Percentiles rank a stretch among this genome's conserved stretches.
These are phyloP conservation scores for Beauveria caledonica DNA, from an alignment of 2,329 filamentous ascomycete species.

Conservation along the genomic window DNA sequence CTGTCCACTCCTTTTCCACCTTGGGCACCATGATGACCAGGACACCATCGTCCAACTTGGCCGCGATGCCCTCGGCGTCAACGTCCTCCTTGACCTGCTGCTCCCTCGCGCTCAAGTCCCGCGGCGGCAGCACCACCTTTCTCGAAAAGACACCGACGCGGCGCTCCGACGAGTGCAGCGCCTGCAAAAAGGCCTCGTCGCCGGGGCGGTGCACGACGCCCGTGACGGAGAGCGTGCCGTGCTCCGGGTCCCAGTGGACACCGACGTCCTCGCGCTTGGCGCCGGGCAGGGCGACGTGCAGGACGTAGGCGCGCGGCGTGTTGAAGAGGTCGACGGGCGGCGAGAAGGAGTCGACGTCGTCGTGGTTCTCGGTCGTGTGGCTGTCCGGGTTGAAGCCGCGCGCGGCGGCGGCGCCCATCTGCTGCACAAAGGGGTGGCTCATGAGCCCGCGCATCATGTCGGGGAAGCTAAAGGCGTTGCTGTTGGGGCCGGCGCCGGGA, in stretches of 20 bases:
- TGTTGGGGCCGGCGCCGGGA: slow-evolving; percentile 16
- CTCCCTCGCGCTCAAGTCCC: slow-evolving; percentile 35
- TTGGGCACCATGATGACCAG: slow-evolving; percentile 72
- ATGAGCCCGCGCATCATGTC: slow-evolving; percentile 32
- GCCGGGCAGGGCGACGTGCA: slow-evolving; percentile 71
- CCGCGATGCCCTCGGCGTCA: slow-evolving; percentile 59
- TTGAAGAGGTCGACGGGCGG: slow-evolving; percentile 72
- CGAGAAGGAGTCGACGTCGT: slow-evolving; percentile 38
- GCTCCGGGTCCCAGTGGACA: slow-evolving; percentile 67
- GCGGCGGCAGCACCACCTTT: slow-evolving; percentile 52
- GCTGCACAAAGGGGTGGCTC: slow-evolving; percentile 34
- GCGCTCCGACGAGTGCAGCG: slow-evolving; percentile 56
- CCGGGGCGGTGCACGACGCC: slow-evolving; percentile 68
- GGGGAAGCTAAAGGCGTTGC: slow-evolving; percentile 29
- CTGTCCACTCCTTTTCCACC: slow-evolving; percentile 56
- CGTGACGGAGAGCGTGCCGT: slow-evolving; percentile 54
- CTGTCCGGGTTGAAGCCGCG: slow-evolving; percentile 17
- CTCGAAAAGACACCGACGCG: slow-evolving; percentile 69
- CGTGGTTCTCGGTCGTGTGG: slow-evolving; percentile 6
- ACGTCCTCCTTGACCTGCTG: slow-evolving; percentile 32
- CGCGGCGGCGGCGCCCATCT: slow-evolving; percentile 32
- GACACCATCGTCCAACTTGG: slow-evolving; percentile 72
- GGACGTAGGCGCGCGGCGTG: slow-evolving; percentile 53
- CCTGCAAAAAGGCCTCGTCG: slow-evolving; percentile 59
- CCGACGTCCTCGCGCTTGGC: slow-evolving; percentile 71